phyloP scores from a whole-genome alignment of 2,329 filamentous ascomycete species.

The Penicillium sp. region DNA sequence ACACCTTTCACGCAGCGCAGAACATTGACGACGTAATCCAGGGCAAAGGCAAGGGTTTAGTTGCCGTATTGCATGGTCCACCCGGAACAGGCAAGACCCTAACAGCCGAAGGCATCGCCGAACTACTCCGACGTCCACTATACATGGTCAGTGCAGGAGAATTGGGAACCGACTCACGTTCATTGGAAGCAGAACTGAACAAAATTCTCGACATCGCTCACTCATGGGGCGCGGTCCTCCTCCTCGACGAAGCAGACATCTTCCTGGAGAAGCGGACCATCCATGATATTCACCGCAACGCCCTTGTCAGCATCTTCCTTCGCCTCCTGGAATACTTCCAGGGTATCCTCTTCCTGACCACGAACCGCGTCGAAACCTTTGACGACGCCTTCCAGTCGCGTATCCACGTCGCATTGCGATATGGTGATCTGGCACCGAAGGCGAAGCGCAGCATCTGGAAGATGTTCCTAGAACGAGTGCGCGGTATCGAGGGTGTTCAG shows the following conservation, averaged over 20 bases:
- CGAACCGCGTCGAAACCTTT: conserved; percentile 82
- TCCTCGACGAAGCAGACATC: conserved; percentile 83
- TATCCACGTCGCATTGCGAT: conserved; percentile 81
- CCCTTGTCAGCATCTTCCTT: conserved; percentile 82
- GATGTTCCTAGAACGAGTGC: conserved; percentile 75
- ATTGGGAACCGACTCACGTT: conserved; percentile 72
- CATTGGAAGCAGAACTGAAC: conserved; percentile 73
- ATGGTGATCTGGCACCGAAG: conserved; percentile 69
- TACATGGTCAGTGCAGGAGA: conserved; percentile 84
- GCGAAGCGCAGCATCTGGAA: conserved; percentile 80
- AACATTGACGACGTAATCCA: conserved; percentile 81
- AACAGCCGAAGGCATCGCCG: conserved; percentile 82
- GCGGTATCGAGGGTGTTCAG: conserved; percentile 61
- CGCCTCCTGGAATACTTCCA: conserved; percentile 88
- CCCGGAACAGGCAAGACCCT: conserved; percentile 88
- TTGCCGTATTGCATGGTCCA: conserved; percentile 77
- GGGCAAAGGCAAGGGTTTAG: conserved; percentile 83
- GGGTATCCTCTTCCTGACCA: conserved; percentile 85
- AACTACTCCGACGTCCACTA: conserved; percentile 75
- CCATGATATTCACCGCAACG: conserved; percentile 81
- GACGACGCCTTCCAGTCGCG: conserved; percentile 87
- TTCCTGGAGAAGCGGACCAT: conserved; percentile 81
- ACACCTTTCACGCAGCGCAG: conserved; percentile 76
- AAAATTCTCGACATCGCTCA: conserved; percentile 85
- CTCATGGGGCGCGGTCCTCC: conserved; percentile 78